These are phyloP conservation scores for Apiospora arundinis DNA, from an alignment of 2,329 filamentous ascomycete genomes.

Conservation along the genomic window DNA sequence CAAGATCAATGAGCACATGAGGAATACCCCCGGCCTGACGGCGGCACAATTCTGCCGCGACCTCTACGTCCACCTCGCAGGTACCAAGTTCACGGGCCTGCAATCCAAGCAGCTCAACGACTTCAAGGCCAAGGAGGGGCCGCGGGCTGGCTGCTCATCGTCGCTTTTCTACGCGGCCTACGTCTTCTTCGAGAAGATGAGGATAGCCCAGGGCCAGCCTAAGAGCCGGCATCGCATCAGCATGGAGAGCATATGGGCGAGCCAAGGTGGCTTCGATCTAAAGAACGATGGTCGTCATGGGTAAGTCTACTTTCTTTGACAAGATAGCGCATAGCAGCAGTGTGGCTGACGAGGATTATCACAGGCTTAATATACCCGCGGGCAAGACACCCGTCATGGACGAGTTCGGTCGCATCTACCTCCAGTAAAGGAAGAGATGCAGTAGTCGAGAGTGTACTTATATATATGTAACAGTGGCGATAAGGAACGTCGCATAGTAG, in stretches of 20 bases:
- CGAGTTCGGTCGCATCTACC: constrained; percentile 19
- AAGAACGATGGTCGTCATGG: constrained; percentile 21
- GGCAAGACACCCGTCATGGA: constrained; percentile 19
- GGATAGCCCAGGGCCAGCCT: constrained; percentile 57
- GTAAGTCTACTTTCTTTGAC: background rate
- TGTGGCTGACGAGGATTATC: background rate
- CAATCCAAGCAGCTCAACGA: constrained; percentile 49
- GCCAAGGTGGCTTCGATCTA: constrained; percentile 18
- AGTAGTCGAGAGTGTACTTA: background rate
- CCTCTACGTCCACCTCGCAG: constrained; percentile 44
- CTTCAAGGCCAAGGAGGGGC: constrained; percentile 58
- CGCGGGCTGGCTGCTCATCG: constrained; percentile 51
- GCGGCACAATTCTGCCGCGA: constrained; percentile 57
- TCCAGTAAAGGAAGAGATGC: background rate
- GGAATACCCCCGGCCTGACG: constrained; percentile 48
- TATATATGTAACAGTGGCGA: background rate
- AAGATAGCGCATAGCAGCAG: background rate
- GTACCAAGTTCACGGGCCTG: constrained; percentile 41
- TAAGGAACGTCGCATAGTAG: background rate
- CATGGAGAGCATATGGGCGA: constrained; percentile 49
- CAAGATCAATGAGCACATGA: constrained; percentile 61
- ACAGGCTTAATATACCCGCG: constrained; percentile 8
- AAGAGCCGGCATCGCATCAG: constrained; percentile 56
- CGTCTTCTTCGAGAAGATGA: constrained; percentile 65
- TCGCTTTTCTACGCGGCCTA: constrained; percentile 60